Evolutionary conservation across 2,329 filamentous ascomycete genomes (phyloP), one percentile per base, ranked within the genome.

Genomic region (Lecanoromycetidae sp.): DNA sequence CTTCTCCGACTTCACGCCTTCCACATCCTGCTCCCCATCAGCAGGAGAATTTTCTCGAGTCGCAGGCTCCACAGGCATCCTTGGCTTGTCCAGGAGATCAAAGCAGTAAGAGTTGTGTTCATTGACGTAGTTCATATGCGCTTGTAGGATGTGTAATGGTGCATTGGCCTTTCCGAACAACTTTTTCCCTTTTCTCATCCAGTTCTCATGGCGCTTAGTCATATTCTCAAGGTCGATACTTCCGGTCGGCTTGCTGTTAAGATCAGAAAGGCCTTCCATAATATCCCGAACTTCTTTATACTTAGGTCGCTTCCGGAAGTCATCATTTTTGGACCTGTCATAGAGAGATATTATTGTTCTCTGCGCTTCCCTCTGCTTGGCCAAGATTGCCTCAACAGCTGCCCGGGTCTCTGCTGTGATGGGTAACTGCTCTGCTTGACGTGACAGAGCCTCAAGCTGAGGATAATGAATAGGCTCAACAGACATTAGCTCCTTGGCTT

Each of bases 161-260:
- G 91, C 91, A 61, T 98, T 98, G 1, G 91, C 91, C 65, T 98
- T 98, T 44, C 91, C 91, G 60, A 98, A 98, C 0, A 98, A 68
- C 63, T 95, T 95, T 68, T 98, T 98, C 42, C 91, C 91, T 58
- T 87, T 87, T 26, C 91, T 78, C 90, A 98, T 98, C 91, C 91
- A 98, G 63, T 98, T 91, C 61, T 98, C 91, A 56, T 96, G 91
- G 6, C 86, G 80, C 61, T 91, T 94, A 55, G 91, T 84, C 62
- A 96, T 87, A 54, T 87, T 88, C 60, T 98, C 91, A 4, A 98
- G 75, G 58, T 98, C 91, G 27, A 93, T 75, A 0, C 90, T 94
- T 2, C 91, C 91, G 33, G 77, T 77, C 0, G 91, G 91, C 60
- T 95, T 95, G 53, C 87, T 94, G 57, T 94, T 94, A 8, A 96